A percentile compares a stretch with the other conserved stretches of the same genome.
Conservation (phyloP, 2,329 filamentous ascomycete genomes). For the Xylaria sp. region DNA sequence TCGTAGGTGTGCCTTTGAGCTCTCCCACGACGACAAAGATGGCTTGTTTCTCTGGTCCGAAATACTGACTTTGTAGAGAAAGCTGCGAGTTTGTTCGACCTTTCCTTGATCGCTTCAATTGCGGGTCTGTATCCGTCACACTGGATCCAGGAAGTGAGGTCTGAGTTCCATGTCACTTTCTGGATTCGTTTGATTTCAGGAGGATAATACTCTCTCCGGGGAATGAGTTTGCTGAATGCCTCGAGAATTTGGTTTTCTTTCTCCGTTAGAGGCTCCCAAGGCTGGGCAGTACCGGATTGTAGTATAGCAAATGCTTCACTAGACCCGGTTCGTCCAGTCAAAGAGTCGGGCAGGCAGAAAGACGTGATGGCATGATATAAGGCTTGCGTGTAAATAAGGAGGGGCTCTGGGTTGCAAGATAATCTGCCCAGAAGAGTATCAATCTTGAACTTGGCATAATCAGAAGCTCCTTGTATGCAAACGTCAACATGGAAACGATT, state of each 20-base stretch:
- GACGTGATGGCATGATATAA: slow-evolving; percentile 35
- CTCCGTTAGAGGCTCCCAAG: slow-evolving; percentile 55
- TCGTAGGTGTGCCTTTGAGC: slow-evolving; percentile 40
- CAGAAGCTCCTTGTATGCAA: not conserved
- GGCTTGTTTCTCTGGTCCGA: not conserved
- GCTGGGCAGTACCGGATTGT: slow-evolving; percentile 61
- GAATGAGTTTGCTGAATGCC: slow-evolving; percentile 46
- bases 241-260: slow-evolving; percentile 28
- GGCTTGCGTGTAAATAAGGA: slow-evolving; percentile 30
- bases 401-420: slow-evolving; percentile 32
- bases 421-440: slow-evolving; percentile 26
- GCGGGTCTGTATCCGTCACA: slow-evolving; percentile 52
- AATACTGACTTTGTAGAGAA: not conserved
- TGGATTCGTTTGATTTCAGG: slow-evolving; percentile 50
- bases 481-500: slow-evolving; percentile 42
- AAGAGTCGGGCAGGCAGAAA: slow-evolving; percentile 26
- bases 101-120: slow-evolving; percentile 46
- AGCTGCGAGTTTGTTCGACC: slow-evolving; percentile 47
- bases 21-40: slow-evolving; percentile 41
- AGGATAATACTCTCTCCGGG: slow-evolving; percentile 54
- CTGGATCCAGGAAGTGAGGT: slow-evolving; percentile 53
- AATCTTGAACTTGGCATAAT: slow-evolving; percentile 29
- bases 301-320: slow-evolving; percentile 69
- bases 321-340: slow-evolving; percentile 45
- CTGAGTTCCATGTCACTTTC: slow-evolving; percentile 50